phyloP scores from a whole-genome alignment of 495 filamentous ascomycete genomes.

The Aspergillus bertholletiae region DNA sequence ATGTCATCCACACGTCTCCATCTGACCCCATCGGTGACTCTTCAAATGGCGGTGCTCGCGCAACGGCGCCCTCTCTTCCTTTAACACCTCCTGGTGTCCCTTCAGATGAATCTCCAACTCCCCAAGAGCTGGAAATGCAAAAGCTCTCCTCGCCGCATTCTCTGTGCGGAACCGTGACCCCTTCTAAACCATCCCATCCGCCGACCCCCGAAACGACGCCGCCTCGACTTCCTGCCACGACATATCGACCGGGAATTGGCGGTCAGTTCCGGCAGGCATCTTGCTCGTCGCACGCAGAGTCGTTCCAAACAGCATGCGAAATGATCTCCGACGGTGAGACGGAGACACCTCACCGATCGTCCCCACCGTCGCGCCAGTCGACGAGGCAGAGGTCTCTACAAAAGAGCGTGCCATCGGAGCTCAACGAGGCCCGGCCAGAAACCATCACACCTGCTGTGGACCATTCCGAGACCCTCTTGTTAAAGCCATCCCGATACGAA shows the following conservation, averaged over 20 bases:
- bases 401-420: background rate
- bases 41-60: constrained; percentile 13
- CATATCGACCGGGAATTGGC: constrained; percentile 34
- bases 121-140: constrained; percentile 16
- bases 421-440: background rate
- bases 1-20: constrained; percentile 24
- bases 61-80: constrained; percentile 30
- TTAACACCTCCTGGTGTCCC: constrained; percentile 37
- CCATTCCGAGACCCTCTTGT: background rate
- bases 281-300: constrained; percentile 58
- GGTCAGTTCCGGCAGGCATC: constrained; percentile 30
- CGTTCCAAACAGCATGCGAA: constrained; percentile 71
- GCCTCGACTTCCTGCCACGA: constrained; percentile 48
- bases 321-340: constrained; percentile 60
- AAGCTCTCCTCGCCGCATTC: constrained; percentile 23
- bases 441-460: background rate
- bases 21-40: constrained; percentile 19
- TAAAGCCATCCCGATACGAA: background rate
- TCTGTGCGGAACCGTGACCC: constrained; percentile 44
- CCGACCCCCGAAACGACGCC: constrained; percentile 73
- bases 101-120: constrained; percentile 19
- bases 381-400: constrained; percentile 27
- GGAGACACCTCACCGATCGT: constrained; percentile 44
- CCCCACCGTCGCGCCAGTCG: constrained; percentile 22
- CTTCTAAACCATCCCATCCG: constrained; percentile 61